These are phyloP conservation scores for Schrenkiella parvula DNA, from an alignment of 345 rosid genomes.

Conservation along the genomic window DNA sequence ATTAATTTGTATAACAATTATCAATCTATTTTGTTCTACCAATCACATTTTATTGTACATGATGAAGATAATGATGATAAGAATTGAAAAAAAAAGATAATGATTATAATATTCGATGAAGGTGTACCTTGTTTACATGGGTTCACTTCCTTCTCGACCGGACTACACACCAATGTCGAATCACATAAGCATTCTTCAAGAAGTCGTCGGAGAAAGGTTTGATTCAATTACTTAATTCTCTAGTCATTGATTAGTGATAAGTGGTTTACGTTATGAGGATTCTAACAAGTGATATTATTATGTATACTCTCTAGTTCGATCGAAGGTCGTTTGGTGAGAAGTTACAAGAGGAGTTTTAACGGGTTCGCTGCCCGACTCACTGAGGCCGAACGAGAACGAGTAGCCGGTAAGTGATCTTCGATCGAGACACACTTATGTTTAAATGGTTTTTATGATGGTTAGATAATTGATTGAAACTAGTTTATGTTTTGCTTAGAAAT, in stretches of 20 bases:
- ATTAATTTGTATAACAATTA: background rate
- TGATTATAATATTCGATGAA: slow-evolving; percentile 1
- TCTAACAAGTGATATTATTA: background rate
- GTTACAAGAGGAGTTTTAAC: slow-evolving; percentile 57
- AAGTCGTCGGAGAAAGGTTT: slow-evolving; percentile 26
- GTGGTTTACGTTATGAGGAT: background rate
- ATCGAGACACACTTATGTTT: background rate
- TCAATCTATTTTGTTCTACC: background rate
- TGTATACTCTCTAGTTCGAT: slow-evolving; percentile 13
- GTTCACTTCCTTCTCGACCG: slow-evolving; percentile 27
- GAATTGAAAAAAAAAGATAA: background rate
- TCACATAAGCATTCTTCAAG: slow-evolving; percentile 36
- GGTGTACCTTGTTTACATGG: slow-evolving; percentile 46
- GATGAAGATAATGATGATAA: background rate
- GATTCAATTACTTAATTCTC: background rate
- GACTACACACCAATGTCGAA: slow-evolving; percentile 27
- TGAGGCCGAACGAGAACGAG: slow-evolving; percentile 35
- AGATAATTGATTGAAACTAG: background rate
- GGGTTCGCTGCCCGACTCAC: slow-evolving; percentile 57
- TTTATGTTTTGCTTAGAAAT: slow-evolving; percentile 21
- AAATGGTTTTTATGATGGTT: background rate
- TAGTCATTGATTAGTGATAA: background rate
- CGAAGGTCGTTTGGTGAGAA: slow-evolving; percentile 37
- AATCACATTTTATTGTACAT: background rate
- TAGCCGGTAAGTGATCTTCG: slow-evolving; percentile 37